A percentile compares a stretch with the other conserved stretches of the same genome.
These are phyloP conservation scores for Shiraia bambusicola DNA, from an alignment of 2,329 filamentous ascomycete species.

Conservation along the genomic window DNA sequence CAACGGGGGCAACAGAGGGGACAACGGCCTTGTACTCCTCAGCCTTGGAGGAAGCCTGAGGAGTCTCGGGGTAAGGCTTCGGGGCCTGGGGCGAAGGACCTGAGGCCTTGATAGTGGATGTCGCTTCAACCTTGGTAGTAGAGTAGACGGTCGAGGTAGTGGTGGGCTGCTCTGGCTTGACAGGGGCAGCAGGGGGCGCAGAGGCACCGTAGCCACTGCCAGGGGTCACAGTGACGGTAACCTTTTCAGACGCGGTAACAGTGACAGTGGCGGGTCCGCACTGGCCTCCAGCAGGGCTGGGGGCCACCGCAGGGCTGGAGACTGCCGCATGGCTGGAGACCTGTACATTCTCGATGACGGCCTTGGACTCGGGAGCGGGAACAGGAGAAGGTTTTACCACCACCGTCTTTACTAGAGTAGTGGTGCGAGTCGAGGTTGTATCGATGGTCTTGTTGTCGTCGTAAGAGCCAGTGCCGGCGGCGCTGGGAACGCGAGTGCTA, in stretches of 20 bases:
- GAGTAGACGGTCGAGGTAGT: conserved; percentile 8
- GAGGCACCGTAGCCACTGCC: conserved; percentile 18
- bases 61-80: conserved; percentile 2
- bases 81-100: background rate
- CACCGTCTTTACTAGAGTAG: conserved; percentile 29
- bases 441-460: conserved; percentile 24
- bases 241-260: conserved; percentile 45
- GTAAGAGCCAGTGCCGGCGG: conserved; percentile 24
- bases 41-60: conserved; percentile 14
- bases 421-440: conserved; percentile 27
- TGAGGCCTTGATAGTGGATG: background rate
- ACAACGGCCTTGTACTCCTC: conserved; percentile 14
- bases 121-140: conserved; percentile 7
- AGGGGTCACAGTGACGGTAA: conserved; percentile 45
- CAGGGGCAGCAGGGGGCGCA: conserved; percentile 16
- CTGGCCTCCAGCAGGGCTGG: conserved; percentile 20
- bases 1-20: conserved; percentile 10
- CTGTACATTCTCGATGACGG: conserved; percentile 22
- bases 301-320: no score
- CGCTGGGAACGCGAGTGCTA: conserved; percentile 22
- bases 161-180: no score
- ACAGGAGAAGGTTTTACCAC: conserved; percentile 23
- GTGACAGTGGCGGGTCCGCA: conserved; percentile 37
- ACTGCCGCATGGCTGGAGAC: conserved; percentile 13
- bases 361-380: conserved; percentile 5